Conservation (phyloP, 129 eudicot genomes). For the Chrysanthemum makinoi region DNA sequence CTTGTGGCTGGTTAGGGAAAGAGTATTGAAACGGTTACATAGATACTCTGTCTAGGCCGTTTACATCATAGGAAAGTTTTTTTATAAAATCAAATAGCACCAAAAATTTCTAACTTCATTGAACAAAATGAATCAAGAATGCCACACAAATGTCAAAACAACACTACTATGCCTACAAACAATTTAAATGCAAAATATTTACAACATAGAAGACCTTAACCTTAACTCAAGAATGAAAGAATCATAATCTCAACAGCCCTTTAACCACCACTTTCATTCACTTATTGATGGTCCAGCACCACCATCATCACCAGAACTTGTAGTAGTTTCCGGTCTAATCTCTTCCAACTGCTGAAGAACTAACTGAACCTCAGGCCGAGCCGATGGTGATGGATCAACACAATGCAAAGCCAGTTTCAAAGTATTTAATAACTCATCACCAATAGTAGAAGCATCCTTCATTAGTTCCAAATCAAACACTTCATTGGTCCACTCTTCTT, state of each 20-base stretch:
- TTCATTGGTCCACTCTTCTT: conserved; percentile 94
- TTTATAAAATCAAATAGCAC: not conserved
- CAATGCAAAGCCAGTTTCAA: conserved; percentile 88
- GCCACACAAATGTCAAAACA: conserved; percentile 12
- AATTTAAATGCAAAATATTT: conserved; percentile 30
- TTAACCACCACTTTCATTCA: conserved; percentile 31
- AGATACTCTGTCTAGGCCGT: not conserved
- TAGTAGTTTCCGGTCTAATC: conserved; percentile 60
- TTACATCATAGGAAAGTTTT: not conserved
- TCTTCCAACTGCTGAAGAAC: conserved; percentile 81
- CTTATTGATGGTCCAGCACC: conserved; percentile 46
- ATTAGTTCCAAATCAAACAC: conserved; percentile 80
- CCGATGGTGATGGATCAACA: conserved; percentile 82
- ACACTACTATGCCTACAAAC: not conserved
- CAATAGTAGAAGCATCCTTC: conserved; percentile 79
- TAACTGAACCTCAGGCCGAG: conserved; percentile 77
- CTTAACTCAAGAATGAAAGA: conserved; percentile 70
- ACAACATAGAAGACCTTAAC: conserved; percentile 21
- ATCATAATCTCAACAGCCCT: conserved; percentile 27
- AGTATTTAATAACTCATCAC: conserved; percentile 87
- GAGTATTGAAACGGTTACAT: not conserved
- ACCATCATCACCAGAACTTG: conserved; percentile 55
- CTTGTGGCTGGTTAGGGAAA: too few species aligned
- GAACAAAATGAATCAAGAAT: conserved; percentile 36
- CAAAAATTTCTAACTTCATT: conserved; percentile 36